Conservation (phyloP, 805 yeast genomes). For the Blastobotrys muscicola region DNA sequence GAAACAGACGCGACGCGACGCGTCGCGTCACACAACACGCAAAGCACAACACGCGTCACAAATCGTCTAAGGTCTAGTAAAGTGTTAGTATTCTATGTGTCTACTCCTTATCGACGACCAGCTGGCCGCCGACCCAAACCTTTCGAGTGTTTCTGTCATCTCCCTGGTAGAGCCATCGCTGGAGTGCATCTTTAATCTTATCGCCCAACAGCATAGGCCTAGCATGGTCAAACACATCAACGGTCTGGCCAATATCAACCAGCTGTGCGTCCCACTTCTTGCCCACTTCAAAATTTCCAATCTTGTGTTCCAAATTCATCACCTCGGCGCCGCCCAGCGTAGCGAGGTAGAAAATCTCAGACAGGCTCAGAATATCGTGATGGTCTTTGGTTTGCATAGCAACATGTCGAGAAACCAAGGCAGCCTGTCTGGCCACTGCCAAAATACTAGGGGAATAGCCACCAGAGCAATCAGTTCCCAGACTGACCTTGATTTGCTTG, state of each 20-base stretch:
- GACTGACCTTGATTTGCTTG: conserved; percentile 60
- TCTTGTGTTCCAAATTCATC: conserved; percentile 41
- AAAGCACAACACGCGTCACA: no score
- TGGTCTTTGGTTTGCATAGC: conserved; percentile 46
- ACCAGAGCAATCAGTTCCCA: conserved; percentile 76
- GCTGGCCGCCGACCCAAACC: conserved; percentile 78
- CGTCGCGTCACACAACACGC: no score
- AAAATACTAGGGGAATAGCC: conserved; percentile 63
- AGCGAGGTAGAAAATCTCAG: conserved; percentile 70
- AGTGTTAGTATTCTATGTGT: neutral
- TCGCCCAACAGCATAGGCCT: conserved; percentile 32
- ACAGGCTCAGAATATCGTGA: conserved; percentile 44
- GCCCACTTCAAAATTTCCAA: conserved; percentile 71
- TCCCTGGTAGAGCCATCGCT: conserved; percentile 89
- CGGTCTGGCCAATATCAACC: conserved; percentile 53
- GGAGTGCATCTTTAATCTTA: conserved; percentile 50
- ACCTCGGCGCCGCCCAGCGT: conserved; percentile 88
- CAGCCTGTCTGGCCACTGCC: conserved; percentile 58
- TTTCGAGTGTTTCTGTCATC: conserved; percentile 79
- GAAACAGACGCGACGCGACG: no score
- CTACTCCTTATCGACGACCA: conserved; percentile 40
- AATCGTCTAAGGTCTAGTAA: no score
- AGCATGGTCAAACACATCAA: conserved; percentile 45
- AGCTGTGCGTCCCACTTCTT: conserved; percentile 79
- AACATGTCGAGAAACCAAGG: conserved; percentile 60